Conservation (phyloP, 169 alveolate species). For the Plasmodium cynomolgi region DNA sequence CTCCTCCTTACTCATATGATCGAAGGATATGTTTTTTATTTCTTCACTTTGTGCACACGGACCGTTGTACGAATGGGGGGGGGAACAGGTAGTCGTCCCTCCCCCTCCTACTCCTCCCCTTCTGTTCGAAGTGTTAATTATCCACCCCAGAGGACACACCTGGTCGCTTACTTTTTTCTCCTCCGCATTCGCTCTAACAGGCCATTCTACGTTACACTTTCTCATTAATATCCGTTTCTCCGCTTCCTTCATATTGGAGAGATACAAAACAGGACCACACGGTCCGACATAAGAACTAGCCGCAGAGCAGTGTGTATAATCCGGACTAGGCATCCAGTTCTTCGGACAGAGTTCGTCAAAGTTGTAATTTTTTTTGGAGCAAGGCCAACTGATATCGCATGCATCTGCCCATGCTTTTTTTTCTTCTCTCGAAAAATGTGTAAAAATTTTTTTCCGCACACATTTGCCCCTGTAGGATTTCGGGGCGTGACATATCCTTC, state of each 20-base stretch:
- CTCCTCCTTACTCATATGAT: conserved; percentile 46
- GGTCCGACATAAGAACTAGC: conserved; percentile 79
- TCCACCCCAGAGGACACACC: conserved; percentile 75
- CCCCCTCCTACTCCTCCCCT: not conserved
- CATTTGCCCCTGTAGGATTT: conserved; percentile 77
- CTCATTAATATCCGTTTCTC: conserved; percentile 30
- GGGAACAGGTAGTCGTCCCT: not conserved
- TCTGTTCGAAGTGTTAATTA: not conserved
- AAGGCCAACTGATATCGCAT: conserved; percentile 83
- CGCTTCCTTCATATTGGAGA: conserved; percentile 34
- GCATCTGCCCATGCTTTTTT: conserved; percentile 72
- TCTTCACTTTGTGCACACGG: conserved; percentile 34
- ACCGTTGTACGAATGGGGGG: conserved; percentile 57
- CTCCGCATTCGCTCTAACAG: not conserved
- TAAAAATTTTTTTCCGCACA: conserved; percentile 76
- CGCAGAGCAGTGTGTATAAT: conserved; percentile 76
- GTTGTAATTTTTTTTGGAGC: conserved; percentile 43
- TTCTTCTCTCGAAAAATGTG: conserved; percentile 75
- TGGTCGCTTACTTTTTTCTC: not conserved
- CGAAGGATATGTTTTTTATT: conserved; percentile 32
- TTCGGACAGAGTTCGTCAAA: conserved; percentile 23
- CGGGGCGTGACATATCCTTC: conserved; percentile 77
- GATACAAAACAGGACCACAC: conserved; percentile 58
- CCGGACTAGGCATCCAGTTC: conserved; percentile 78
- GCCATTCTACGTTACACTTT: conserved; percentile 77